These are phyloP conservation scores for Penicillium simplicissimum DNA, from an alignment of 495 filamentous ascomycete genomes.

Conservation along the genomic window DNA sequence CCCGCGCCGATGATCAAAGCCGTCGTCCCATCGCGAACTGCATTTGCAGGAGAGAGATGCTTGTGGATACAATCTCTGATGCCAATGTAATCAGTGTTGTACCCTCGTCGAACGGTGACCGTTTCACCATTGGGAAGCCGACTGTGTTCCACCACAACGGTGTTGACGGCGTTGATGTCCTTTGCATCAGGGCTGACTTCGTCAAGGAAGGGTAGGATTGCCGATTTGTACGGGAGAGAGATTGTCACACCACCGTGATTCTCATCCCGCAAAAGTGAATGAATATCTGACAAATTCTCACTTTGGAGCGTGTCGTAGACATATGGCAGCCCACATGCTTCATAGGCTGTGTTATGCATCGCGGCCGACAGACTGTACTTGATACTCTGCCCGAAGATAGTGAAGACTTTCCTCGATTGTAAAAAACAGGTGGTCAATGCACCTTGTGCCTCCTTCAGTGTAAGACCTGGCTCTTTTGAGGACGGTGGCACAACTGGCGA, in stretches of 20 bases:
- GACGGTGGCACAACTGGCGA: slow-evolving; percentile 50
- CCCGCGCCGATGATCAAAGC: slow-evolving; percentile 61
- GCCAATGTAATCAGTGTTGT: slow-evolving; percentile 68
- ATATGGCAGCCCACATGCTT: slow-evolving; percentile 65
- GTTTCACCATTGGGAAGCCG: slow-evolving; percentile 26
- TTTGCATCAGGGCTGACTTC: slow-evolving; percentile 58
- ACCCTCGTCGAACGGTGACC: slow-evolving; percentile 50
- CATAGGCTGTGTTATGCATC: slow-evolving; percentile 67
- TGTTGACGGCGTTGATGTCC: slow-evolving; percentile 67
- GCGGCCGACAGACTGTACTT: slow-evolving; percentile 29
- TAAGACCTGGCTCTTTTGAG: slow-evolving; percentile 8
- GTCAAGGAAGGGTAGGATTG: slow-evolving; percentile 60
- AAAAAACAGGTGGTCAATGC: slow-evolving; percentile 49
- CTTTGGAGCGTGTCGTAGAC: slow-evolving; percentile 57
- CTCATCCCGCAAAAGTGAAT: slow-evolving; percentile 52
- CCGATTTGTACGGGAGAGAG: slow-evolving; percentile 63
- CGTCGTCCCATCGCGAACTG: slow-evolving; percentile 47
- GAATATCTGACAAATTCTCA: slow-evolving; percentile 54
- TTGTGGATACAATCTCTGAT: slow-evolving; percentile 62
- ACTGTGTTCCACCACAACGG: slow-evolving; percentile 53
- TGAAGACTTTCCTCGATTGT: slow-evolving; percentile 36
- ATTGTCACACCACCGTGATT: slow-evolving; percentile 66
- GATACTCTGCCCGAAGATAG: slow-evolving; percentile 29
- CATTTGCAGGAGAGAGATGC: slow-evolving; percentile 49
- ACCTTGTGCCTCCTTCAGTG: slow-evolving; percentile 22